Evolutionary conservation across 2,329 filamentous ascomycete species (phyloP).

Genomic region (Colletotrichum musicola): DNA sequence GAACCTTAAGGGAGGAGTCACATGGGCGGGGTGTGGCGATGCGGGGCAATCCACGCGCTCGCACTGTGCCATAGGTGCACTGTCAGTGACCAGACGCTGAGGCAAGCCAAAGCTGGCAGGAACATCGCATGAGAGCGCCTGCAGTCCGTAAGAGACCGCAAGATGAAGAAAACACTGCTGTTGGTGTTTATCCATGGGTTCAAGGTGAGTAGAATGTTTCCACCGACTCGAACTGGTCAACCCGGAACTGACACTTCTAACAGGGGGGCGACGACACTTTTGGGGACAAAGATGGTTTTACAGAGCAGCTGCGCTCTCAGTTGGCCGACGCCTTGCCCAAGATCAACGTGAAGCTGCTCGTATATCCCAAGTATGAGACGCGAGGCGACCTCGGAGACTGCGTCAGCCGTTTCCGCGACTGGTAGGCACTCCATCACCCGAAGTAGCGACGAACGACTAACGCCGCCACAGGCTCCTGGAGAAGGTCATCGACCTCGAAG

Average conservation of each 20-base stretch:
- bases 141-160: constrained; percentile 46
- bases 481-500: constrained; percentile 94
- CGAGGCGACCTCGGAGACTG: constrained; percentile 79
- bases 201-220: constrained; percentile 65
- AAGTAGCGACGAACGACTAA: background rate
- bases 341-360: constrained; percentile 73
- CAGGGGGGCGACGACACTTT: constrained; percentile 85
- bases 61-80: constrained; percentile 2
- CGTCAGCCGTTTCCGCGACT: constrained; percentile 80
- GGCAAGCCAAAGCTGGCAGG: constrained; percentile 5
- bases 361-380: constrained; percentile 89
- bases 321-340: constrained; percentile 76
- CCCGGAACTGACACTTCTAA: constrained; percentile 14
- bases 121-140: background rate
- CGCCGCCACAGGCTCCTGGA: constrained; percentile 77
- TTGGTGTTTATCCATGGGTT: constrained; percentile 91
- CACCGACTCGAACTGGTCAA: background rate
- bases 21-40: constrained; percentile 36
- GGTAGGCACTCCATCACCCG: constrained; percentile 47
- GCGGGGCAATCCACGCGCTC: constrained; percentile 16
- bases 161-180: constrained; percentile 82
- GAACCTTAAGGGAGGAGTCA: constrained; percentile 13
- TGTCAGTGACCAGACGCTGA: constrained; percentile 8
- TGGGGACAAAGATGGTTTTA: constrained; percentile 73
- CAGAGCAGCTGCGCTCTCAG: constrained; percentile 76